Percentiles rank a stretch among this genome's conserved stretches.
These are phyloP conservation scores for Usnea hakonensis DNA, from an alignment of 495 filamentous ascomycete genomes.

Conservation along the genomic window DNA sequence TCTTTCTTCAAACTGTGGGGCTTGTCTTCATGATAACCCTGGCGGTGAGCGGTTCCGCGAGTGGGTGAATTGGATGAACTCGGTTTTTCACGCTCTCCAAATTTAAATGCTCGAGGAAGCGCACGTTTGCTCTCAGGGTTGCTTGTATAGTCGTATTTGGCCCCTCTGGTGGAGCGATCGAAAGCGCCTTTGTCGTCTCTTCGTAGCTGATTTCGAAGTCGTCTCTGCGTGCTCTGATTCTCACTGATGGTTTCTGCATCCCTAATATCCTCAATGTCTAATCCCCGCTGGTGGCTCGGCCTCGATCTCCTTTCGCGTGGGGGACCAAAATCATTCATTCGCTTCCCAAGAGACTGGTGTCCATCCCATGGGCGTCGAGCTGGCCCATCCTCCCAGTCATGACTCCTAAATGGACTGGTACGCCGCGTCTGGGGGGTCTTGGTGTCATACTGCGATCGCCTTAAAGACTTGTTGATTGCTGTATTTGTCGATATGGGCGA, in stretches of 20 bases:
- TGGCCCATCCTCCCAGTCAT: not conserved
- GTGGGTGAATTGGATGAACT: not conserved
- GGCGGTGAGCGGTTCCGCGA: constrained; percentile 7
- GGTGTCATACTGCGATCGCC: constrained; percentile 9
- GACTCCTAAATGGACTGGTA: not conserved
- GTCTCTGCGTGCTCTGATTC: not conserved
- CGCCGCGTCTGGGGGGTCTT: not conserved
- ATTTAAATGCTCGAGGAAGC: constrained; percentile 4
- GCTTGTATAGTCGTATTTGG: not conserved
- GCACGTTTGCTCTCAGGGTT: constrained; percentile 9
- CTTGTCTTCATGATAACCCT: not conserved
- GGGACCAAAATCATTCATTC: not conserved
- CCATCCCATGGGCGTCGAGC: not conserved
- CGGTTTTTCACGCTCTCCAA: not conserved
- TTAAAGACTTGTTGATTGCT: constrained; percentile 21
- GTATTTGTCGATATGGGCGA: constrained; percentile 17
- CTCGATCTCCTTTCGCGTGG: not conserved
- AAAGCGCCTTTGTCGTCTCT: not conserved
- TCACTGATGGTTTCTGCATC: constrained; percentile 4
- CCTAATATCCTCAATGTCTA: not conserved
- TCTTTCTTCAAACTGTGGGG: not conserved
- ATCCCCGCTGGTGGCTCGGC: constrained; percentile 9
- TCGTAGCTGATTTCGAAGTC: not conserved
- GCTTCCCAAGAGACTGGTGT: not conserved
- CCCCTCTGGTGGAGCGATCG: not conserved